phyloP scores from a whole-genome alignment of 441 rosid species.

The Hura crepitans region DNA sequence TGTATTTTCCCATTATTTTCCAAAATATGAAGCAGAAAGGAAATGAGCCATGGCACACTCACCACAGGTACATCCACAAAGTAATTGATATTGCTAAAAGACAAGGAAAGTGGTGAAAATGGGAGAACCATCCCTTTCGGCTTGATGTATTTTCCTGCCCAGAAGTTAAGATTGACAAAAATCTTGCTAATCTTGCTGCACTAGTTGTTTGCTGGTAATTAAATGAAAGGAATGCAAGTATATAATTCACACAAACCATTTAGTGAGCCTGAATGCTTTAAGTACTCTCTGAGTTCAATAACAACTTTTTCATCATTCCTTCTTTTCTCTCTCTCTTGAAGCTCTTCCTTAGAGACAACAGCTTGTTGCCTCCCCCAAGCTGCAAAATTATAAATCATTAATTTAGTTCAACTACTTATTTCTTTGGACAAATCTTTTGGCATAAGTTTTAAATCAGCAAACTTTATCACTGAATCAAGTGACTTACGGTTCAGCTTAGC shows the following conservation, averaged over 20 bases:
- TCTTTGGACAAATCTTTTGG: neutral
- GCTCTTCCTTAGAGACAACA: conserved; percentile 82
- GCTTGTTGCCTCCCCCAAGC: conserved; percentile 82
- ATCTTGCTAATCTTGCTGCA: neutral
- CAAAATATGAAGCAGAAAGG: conserved; percentile 2
- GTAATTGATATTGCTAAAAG: conserved; percentile 82
- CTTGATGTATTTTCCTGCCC: conserved; percentile 75
- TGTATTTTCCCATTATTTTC: conserved; percentile 15
- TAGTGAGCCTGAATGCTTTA: conserved; percentile 72
- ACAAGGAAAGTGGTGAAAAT: conserved; percentile 84
- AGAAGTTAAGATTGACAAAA: conserved; percentile 25
- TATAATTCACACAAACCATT: conserved; percentile 43
- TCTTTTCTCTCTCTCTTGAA: conserved; percentile 74
- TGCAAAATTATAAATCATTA: conserved; percentile 30
- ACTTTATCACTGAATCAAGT: conserved; percentile 23
- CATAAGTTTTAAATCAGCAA: neutral
- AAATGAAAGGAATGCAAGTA: conserved; percentile 16
- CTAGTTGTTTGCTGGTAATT: neutral
- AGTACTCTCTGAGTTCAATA: conserved; percentile 74
- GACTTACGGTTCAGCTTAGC: conserved; percentile 74
- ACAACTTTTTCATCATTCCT: conserved; percentile 73
- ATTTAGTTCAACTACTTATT: conserved; percentile 8
- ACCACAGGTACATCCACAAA: conserved; percentile 90
- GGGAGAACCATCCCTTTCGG: conserved; percentile 97
- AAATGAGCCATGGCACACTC: conserved; percentile 26